A percentile compares a stretch with the other conserved stretches of the same genome.
phyloP scores from a whole-genome alignment of 2,329 filamentous ascomycete species.

The Fusarium sp. region DNA sequence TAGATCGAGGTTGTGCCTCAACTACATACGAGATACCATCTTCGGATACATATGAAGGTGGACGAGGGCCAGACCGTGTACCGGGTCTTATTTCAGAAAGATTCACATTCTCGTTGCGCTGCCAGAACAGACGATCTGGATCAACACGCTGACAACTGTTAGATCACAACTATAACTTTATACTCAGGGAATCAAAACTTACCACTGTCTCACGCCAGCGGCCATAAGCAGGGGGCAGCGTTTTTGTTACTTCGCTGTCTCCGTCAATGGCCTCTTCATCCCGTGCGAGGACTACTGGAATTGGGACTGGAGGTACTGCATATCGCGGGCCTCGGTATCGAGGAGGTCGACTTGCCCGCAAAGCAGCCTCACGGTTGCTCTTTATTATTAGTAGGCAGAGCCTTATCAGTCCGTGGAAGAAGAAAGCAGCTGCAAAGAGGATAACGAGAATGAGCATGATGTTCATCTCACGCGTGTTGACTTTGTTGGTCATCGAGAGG shows the following conservation, averaged over 20 bases:
- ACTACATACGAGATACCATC: conserved; percentile 79
- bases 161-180: neutral
- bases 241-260: conserved; percentile 65
- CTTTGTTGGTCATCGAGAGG: conserved; percentile 73
- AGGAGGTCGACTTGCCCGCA: conserved; percentile 48
- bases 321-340: conserved; percentile 71
- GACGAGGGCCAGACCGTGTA: conserved; percentile 58
- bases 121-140: conserved; percentile 84
- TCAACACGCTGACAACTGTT: conserved; percentile 71
- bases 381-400: conserved; percentile 74
- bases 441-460: conserved; percentile 84
- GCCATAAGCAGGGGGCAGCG: conserved; percentile 85
- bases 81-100: conserved; percentile 38
- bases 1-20: conserved; percentile 71
- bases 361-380: conserved; percentile 50
- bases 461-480: conserved; percentile 77
- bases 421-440: conserved; percentile 78
- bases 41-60: conserved; percentile 81
- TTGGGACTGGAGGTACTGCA: conserved; percentile 76
- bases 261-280: conserved; percentile 76
- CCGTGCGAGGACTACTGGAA: conserved; percentile 77
- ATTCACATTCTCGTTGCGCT: conserved; percentile 65
- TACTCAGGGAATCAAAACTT: conserved; percentile 52
- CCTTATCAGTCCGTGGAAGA: conserved; percentile 81
- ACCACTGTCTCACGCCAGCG: conserved; percentile 86